These are phyloP conservation scores for Penicillium pulvis DNA, from an alignment of 495 filamentous ascomycete genomes.

Conservation along the genomic window DNA sequence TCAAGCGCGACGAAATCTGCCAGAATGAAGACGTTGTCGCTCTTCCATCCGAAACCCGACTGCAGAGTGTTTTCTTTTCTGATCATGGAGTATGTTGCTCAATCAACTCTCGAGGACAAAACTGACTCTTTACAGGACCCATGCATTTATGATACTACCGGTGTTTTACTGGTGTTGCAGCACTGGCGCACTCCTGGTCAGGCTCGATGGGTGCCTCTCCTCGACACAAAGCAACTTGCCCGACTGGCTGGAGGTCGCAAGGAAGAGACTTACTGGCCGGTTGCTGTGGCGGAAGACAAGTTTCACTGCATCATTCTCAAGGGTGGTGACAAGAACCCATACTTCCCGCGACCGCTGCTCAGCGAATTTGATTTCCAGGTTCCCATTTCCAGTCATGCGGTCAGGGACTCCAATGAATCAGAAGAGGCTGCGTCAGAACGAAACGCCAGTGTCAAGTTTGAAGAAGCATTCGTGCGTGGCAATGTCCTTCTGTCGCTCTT, in stretches of 20 bases:
- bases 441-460: constrained; percentile 53
- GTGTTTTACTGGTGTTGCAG: constrained; percentile 79
- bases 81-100: constrained; percentile 68
- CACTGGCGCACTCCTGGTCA: constrained; percentile 88
- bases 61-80: constrained; percentile 88
- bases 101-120: background rate
- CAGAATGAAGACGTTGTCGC: constrained; percentile 92
- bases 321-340: constrained; percentile 88
- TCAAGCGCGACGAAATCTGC: constrained; percentile 88
- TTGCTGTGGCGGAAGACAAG: constrained; percentile 86
- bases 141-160: constrained; percentile 89
- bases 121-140: constrained; percentile 64
- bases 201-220: constrained; percentile 86
- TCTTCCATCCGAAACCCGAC: constrained; percentile 65
- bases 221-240: constrained; percentile 83
- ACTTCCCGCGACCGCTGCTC: constrained; percentile 90
- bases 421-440: constrained; percentile 40
- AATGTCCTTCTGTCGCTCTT: constrained; percentile 70
- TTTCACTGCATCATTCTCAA: constrained; percentile 99
- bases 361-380: constrained; percentile 92
- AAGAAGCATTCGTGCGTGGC: constrained; percentile 79
- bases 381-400: constrained; percentile 63
- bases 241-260: constrained; percentile 82
- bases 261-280: constrained; percentile 90
- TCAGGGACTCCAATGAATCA: constrained; percentile 37